Evolutionary conservation across 305 asterid species (phyloP).

Genomic region (Rubia occidens): DNA sequence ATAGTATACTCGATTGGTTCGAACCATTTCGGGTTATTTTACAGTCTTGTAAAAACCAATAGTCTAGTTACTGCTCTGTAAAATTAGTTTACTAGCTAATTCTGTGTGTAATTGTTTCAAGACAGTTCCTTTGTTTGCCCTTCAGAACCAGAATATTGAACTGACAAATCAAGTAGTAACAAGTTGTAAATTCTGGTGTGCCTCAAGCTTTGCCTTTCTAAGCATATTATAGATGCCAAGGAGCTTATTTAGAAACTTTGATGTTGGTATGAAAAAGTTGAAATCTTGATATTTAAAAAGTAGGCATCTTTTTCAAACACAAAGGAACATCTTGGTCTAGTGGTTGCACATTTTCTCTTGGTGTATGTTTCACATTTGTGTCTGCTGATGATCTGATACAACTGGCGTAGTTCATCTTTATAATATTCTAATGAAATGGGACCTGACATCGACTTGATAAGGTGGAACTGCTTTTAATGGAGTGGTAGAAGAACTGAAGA

Average conservation of each 20-base stretch:
- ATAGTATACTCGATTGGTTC: neutral
- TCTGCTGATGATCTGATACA: neutral
- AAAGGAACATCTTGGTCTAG: neutral
- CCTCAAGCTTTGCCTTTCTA: neutral
- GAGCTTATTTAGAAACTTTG: neutral
- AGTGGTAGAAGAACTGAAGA: slow-evolving; percentile 92
- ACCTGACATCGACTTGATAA: slow-evolving; percentile 19
- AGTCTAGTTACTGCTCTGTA: neutral
- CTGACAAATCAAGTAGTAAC: neutral
- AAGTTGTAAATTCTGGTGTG: neutral
- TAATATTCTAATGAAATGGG: neutral
- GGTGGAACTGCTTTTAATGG: slow-evolving; percentile 99
- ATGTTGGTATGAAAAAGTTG: neutral
- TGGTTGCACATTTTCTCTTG: neutral
- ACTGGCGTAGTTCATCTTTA: neutral
- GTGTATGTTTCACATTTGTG: neutral
- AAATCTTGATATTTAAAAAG: neutral
- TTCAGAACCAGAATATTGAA: neutral
- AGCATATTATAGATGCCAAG: neutral
- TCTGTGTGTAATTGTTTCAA: neutral
- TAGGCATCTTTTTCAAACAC: neutral
- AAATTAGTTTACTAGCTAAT: neutral
- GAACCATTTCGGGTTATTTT: neutral
- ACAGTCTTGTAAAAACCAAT: neutral
- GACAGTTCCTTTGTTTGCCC: neutral